Evolutionary conservation across 2,329 filamentous ascomycete genomes (phyloP).

Genomic region (Paecilomyces sp.): DNA sequence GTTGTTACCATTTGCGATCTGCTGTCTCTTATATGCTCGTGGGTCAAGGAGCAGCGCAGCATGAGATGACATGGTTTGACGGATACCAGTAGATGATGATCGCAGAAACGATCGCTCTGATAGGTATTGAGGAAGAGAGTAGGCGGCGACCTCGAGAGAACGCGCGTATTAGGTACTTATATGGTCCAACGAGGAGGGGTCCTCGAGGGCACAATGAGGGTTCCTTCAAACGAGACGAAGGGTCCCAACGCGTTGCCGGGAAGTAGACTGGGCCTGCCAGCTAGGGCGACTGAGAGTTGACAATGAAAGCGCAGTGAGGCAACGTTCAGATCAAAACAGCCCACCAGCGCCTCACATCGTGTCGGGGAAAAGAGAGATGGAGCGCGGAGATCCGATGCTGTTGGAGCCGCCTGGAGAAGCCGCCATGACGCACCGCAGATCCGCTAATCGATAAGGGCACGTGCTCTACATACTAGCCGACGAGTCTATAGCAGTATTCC

Average conservation of each 20-base stretch:
- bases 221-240: neutral
- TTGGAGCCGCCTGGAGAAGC: neutral
- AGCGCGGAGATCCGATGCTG: neutral
- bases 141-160: neutral
- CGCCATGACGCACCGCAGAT: neutral
- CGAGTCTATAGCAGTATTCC: too few species aligned
- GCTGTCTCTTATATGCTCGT: conserved; percentile 31
- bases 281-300: neutral
- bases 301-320: neutral
- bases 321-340: neutral
- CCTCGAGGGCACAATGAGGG: neutral
- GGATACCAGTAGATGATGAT: neutral
- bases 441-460: neutral
- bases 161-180: neutral
- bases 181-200: neutral
- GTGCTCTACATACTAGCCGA: neutral
- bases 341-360: neutral
- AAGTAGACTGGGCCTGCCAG: neutral
- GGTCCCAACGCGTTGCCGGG: neutral
- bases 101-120: neutral
- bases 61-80: conserved; percentile 28
- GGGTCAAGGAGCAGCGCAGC: conserved; percentile 39
- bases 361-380: neutral
- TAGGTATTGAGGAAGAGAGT: neutral
- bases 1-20: conserved; percentile 25